phyloP scores from a whole-genome alignment of 805 yeast species.

The Schwanniomyces polymorphus region DNA sequence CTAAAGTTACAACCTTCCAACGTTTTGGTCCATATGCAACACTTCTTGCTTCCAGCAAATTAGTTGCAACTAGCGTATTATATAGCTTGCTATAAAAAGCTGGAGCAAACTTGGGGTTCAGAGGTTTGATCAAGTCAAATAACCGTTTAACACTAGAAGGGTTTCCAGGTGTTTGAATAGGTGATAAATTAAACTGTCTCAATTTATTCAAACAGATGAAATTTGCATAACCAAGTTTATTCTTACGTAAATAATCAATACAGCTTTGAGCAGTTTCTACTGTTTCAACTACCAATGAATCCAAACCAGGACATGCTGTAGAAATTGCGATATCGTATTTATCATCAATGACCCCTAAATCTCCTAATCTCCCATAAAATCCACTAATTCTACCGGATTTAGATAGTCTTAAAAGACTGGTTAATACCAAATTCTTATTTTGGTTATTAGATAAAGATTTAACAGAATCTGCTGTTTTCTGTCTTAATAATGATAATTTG shows the following conservation, averaged over 20 bases:
- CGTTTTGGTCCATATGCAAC: slow-evolving; percentile 84
- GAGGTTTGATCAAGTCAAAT: slow-evolving; percentile 76
- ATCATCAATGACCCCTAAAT: slow-evolving; percentile 86
- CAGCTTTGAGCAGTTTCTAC: slow-evolving; percentile 60
- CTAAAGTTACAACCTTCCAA: slow-evolving; percentile 87
- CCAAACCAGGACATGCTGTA: slow-evolving; percentile 89
- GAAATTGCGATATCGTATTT: slow-evolving; percentile 91
- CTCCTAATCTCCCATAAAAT: slow-evolving; percentile 88
- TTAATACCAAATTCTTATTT: slow-evolving; percentile 71
- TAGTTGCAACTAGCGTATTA: slow-evolving; percentile 84
- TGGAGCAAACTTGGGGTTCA: slow-evolving; percentile 67
- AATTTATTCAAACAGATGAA: slow-evolving; percentile 80
- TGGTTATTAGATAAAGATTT: slow-evolving; percentile 55
- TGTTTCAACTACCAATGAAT: slow-evolving; percentile 88
- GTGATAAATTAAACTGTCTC: slow-evolving; percentile 56
- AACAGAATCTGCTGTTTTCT: slow-evolving; percentile 65
- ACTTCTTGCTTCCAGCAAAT: slow-evolving; percentile 75
- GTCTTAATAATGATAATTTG: slow-evolving; percentile 55
- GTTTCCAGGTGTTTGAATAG: slow-evolving; percentile 66
- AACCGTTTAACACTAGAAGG: slow-evolving; percentile 70
- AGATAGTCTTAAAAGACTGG: slow-evolving; percentile 66
- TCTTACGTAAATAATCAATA: slow-evolving; percentile 78
- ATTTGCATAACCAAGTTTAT: slow-evolving; percentile 84
- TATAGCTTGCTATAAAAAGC: slow-evolving; percentile 87
- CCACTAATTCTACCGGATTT: slow-evolving; percentile 83